Base-by-base conservation (phyloP, 2,329 filamentous ascomycete genomes). In the Fusarium sp. region DNA sequence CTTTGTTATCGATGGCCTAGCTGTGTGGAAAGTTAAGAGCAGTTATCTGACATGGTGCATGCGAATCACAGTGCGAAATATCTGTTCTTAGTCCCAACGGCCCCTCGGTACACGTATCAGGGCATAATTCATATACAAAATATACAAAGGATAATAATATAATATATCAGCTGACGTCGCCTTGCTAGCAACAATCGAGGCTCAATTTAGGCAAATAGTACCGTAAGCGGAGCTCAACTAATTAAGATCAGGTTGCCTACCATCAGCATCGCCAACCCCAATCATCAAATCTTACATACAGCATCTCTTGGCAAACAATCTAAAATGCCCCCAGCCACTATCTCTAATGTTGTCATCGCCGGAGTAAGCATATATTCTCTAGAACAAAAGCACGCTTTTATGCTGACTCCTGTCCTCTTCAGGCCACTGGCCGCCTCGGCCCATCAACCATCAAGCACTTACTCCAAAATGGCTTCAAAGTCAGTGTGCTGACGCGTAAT, bases 361-460 rank as follows among this genome's bases (percentile, higher is more conserved):
- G 57, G 57, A 6, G 54, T 52, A 6, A 35, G 57, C 45, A 7
- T 7, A 3, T 10, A 30, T 13, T 30, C 2, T 15, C 4, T 3
- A 3, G 7, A 22, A 6, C 6, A 0, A 2, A 5, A 17, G 1
- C 0, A 24, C 9, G 3, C 11, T 4, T 9, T n/a, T 0, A 2
- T 1, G 17, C 2, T 20, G 1, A 46, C n/a, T 2, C 7, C 5
- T 45, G 3, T 26, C 26, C 4, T 15, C 5, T 17, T 5, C 3
- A 53, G 40, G 47, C 33, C 2, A 67, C 60, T 14, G 50, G 62
- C 2, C 39, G 62, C 8, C 67, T 69, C 20, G 47, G 44, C 0
- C 55, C 62, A 8, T 9, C 49, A 0, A 48, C 35, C 1, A 32
- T 55, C 14, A 51, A 41, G 8, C 6, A 65, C 3, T 17, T 50